phyloP scores from a whole-genome alignment of 768 basidiomycete species.

The Panus rudis region DNA sequence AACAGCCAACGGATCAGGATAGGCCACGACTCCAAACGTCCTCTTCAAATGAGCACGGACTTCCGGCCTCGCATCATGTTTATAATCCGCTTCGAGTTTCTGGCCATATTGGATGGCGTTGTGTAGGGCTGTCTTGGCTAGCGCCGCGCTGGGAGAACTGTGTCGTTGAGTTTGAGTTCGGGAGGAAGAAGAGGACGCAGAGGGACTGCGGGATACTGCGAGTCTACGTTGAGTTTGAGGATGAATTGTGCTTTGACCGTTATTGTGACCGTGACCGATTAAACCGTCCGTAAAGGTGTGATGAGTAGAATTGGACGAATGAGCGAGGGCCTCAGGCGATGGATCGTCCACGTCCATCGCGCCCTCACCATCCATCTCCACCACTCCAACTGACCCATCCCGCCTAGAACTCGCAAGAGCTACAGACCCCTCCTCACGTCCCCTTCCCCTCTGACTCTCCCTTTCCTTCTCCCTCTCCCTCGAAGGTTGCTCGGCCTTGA shows the following conservation, averaged over 20 bases:
- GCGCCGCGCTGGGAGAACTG: conserved; percentile 15
- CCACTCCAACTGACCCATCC: no score
- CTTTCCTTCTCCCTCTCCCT: conserved; percentile 14
- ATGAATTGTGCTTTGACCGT: background rate
- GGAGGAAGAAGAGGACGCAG: conserved; percentile 14
- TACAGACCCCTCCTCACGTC: conserved; percentile 3
- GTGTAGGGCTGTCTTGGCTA: conserved; percentile 48
- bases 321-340: conserved; percentile 24
- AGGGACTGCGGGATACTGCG: conserved; percentile 4
- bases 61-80: conserved; percentile 51
- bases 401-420: conserved; percentile 17
- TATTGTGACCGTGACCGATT: no score
- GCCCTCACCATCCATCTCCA: conserved; percentile 33
- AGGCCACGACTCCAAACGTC: conserved; percentile 77
- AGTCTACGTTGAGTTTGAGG: background rate
- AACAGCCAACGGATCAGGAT: conserved; percentile 62
- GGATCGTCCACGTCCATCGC: conserved; percentile 57
- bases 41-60: conserved; percentile 63
- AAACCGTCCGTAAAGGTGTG: no score
- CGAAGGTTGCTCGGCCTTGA: conserved; percentile 25
- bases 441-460: conserved; percentile 12
- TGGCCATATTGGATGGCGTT: conserved; percentile 72
- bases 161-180: conserved; percentile 20
- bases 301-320: conserved; percentile 7
- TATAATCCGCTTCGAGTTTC: conserved; percentile 60